Base-by-base conservation (phyloP, 2,329 filamentous ascomycete genomes). In the Botrytis fabae region DNA sequence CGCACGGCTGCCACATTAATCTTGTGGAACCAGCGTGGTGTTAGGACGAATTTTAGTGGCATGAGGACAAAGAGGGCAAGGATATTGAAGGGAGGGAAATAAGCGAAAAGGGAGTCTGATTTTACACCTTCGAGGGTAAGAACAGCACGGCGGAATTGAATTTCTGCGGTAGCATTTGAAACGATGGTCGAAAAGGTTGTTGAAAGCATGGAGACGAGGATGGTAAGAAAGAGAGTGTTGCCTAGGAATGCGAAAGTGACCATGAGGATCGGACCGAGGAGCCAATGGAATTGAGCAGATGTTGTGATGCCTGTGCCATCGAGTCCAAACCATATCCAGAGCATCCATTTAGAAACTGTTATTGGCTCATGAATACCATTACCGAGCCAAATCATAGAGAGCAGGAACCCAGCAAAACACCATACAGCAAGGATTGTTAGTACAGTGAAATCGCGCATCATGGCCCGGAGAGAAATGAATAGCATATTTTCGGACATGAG, bases 251-350 rank as follows among this genome's bases (percentile, higher is more conserved):
- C 91, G 80, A 96, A 97, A 25, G 92, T 87, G 71, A 96, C 87
- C 92, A 96, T 96, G 38, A 96, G 83, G 3, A 89, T 86, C 0
- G 93, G 93, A 0, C 93, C 93, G 1, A 96, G 85, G n/a, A 94
- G 83, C 85, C 89, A 89, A 82, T 97, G 93, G 79, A 96, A 93
- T 73, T 93, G 89, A 35, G 87, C 85, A 78, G 86, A 86, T 73
- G 85, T 83, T 75, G 86, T 83, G 51, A 89, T 87, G 2, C 87
- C 57, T 82, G 75, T 80, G 7, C 76, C 93, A 78, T 96, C 93
- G 2, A 97, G 87, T 2, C 93, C 93, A 79, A 97, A 96, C 93
- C 93, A 97, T 76, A 97, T 95, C 87, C 92, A 96, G 2, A 96
- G 87, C 93, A 97, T 95, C 93, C 93, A 97, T 82, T 95, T 94